These are phyloP conservation scores for Beauveria asiatica DNA, from an alignment of 2,329 filamentous ascomycete species.

Conservation along the genomic window DNA sequence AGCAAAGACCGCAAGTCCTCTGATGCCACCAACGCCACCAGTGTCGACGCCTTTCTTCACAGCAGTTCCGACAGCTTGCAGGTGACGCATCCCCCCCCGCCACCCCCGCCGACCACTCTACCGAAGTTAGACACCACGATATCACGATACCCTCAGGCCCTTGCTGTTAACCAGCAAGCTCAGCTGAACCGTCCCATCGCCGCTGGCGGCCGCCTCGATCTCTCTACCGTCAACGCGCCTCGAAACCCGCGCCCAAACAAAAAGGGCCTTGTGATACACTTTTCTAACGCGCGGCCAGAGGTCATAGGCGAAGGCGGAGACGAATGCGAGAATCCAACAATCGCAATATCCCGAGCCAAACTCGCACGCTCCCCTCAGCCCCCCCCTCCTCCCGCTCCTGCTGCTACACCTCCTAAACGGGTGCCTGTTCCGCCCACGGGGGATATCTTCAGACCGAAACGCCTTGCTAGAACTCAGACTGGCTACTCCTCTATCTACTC, in stretches of 20 bases:
- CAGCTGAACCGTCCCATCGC: constrained; percentile 37
- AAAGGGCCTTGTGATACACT: constrained; percentile 67
- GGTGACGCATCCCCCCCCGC: constrained; percentile 42
- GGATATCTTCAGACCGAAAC: constrained; percentile 42
- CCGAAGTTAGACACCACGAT: constrained; percentile 49
- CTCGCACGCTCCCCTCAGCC: constrained; percentile 18
- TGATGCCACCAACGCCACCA: constrained; percentile 30
- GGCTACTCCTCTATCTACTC: constrained; percentile 33
- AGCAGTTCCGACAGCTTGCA: constrained; percentile 45
- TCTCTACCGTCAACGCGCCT: constrained; percentile 34
- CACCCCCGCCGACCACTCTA: constrained; percentile 27
- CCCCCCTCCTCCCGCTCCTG: constrained; percentile 16
- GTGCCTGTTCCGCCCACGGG: constrained; percentile 13
- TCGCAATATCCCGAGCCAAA: constrained; percentile 15
- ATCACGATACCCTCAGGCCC: constrained; percentile 47
- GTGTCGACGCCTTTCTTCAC: constrained; percentile 52
- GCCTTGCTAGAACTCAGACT: constrained; percentile 50
- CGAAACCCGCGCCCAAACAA: constrained; percentile 40
- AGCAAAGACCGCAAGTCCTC: constrained; percentile 33
- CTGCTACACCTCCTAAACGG: neutral
- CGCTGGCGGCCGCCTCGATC: constrained; percentile 28
- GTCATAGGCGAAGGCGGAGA: constrained; percentile 90
- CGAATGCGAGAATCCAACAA: constrained; percentile 60
- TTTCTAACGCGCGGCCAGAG: constrained; percentile 63
- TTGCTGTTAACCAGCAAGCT: constrained; percentile 34